These are phyloP conservation scores for Ustilago vetiveriae DNA, from an alignment of 1,284 basidiomycete species.

Conservation along the genomic window DNA sequence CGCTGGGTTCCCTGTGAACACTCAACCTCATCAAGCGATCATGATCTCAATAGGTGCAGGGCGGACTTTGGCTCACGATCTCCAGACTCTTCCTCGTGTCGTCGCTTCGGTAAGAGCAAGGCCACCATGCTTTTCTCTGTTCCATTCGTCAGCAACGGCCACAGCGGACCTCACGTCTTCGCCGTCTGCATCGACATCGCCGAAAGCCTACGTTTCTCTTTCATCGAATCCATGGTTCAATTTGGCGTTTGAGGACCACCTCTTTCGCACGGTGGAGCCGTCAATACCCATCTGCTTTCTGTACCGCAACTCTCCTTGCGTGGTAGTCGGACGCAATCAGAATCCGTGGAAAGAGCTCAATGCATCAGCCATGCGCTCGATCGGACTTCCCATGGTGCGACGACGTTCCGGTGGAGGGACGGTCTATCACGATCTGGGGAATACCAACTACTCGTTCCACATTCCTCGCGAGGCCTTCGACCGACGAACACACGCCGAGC, in stretches of 20 bases:
- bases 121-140: background rate
- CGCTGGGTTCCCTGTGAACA: no score
- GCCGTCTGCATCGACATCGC: background rate
- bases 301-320: slow-evolving; percentile 88
- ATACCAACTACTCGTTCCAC: slow-evolving; percentile 96
- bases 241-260: slow-evolving; percentile 82
- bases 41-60: no score
- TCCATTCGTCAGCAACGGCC: background rate
- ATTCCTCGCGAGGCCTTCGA: slow-evolving; percentile 83
- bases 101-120: background rate
- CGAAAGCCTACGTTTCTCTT: slow-evolving; percentile 77
- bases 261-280: slow-evolving; percentile 30
- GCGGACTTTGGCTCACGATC: no score
- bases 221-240: slow-evolving; percentile 92
- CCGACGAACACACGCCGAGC: slow-evolving; percentile 79
- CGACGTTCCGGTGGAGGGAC: slow-evolving; percentile 95
- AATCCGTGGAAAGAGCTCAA: slow-evolving; percentile 99
- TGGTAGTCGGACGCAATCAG: slow-evolving; percentile 95
- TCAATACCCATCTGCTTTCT: slow-evolving; percentile 75
- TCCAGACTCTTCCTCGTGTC: no score
- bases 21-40: no score
- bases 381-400: slow-evolving; percentile 81
- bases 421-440: slow-evolving; percentile 95
- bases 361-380: slow-evolving; percentile 71
- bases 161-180: no score